Base-by-base conservation (phyloP, 2,329 filamentous ascomycete species). In the Botryotinia globosa region DNA sequence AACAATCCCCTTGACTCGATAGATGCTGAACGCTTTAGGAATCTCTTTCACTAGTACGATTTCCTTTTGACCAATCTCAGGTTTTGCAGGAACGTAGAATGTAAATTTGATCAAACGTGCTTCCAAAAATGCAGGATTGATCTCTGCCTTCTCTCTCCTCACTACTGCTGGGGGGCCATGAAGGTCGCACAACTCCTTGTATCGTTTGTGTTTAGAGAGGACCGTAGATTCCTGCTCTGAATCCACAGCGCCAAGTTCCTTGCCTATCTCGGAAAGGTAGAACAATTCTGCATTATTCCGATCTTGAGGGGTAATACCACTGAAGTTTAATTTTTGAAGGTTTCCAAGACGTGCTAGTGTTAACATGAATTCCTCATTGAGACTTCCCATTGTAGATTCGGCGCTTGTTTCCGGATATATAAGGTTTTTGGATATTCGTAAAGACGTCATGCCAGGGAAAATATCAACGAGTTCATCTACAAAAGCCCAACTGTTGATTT, bases 271-370 rank as follows among this genome's bases (percentile, higher is more conserved):
- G 0, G 91, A 93, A 18, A 98, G 88, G 81, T 99, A 99, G 81
- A 97, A 99, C 79, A 95, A 91, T 78, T 98, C 96, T 7, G 94
- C 94, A 79, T 98, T 96, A 71, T 89, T 86, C 29, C 95, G 89
- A 80, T 98, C 94, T 59, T 91, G 88, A 1, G 85, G 77, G 0
- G 90, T 90, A 77, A 98, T 90, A 25, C 84, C 83, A 75, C 90
- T 90, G 80, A 92, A 94, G 80, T 96, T 96, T 44, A 98, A 86
- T 0, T 85, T 85, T 70, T 86, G 87, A 16, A 98, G 86, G 1
- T 84, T 83, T 1, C 87, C 86, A 1, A 98, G 84, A 3, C 94
- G 92, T 42, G 91, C 93, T 39, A 97, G 85, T 0, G 93, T 93
- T 65, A 98, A 87, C 92, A 97, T 97, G 83, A 94, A 95, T 1